phyloP scores from a whole-genome alignment of 2,329 filamentous ascomycete species.

The Monilinia laxa region DNA sequence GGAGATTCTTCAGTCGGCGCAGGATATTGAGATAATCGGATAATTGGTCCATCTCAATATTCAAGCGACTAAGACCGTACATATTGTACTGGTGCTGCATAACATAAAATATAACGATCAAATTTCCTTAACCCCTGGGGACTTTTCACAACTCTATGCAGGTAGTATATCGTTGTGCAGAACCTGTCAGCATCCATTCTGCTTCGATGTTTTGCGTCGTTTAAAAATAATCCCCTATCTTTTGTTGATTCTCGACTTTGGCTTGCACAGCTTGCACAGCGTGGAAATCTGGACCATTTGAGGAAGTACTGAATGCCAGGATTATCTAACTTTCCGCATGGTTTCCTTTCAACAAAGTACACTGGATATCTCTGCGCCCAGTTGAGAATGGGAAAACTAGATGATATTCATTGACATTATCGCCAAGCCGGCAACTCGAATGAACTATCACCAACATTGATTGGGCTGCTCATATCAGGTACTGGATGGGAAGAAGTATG shows the following conservation, averaged over 20 bases:
- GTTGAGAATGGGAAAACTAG: conserved; percentile 25
- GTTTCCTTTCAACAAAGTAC: too few species aligned
- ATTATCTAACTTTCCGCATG: too few species aligned
- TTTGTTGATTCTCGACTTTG: neutral
- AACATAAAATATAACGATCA: conserved; percentile 4
- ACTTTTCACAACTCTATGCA: neutral
- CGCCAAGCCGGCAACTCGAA: conserved; percentile 47
- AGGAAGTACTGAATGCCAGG: neutral
- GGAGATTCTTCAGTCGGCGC: neutral
- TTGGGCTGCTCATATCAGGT: conserved; percentile 53
- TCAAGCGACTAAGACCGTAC: neutral
- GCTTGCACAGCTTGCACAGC: neutral
- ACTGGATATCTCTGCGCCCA: neutral
- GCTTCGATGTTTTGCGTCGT: neutral
- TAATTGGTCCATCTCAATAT: neutral
- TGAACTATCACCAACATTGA: conserved; percentile 49
- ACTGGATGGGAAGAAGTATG: conserved; percentile 56
- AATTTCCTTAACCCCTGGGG: neutral
- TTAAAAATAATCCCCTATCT: neutral
- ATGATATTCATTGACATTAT: conserved; percentile 49
- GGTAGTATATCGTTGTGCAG: neutral
- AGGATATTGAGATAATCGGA: conserved; percentile 2
- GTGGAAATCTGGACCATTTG: neutral
- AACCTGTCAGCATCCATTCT: neutral
- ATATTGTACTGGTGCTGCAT: neutral